Conservation (phyloP, 352 stramenopile genomes). For the Phytophthora cactorum region DNA sequence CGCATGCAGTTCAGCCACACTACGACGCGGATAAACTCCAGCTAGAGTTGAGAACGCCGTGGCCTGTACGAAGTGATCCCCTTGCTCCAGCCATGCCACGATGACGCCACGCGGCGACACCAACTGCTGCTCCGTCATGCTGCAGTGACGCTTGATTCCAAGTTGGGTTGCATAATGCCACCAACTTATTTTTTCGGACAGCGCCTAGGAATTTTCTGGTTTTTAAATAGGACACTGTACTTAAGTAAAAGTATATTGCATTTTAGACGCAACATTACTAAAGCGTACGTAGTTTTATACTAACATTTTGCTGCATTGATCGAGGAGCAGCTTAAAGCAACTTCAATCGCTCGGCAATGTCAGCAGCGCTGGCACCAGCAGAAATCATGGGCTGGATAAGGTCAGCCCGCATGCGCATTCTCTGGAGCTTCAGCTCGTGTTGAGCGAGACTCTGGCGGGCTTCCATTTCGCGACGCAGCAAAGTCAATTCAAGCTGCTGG, state of each 20-base stretch:
- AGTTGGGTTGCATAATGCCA: neutral
- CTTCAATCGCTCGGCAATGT: conserved; percentile 24
- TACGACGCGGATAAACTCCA: neutral
- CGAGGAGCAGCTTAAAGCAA: conserved; percentile 9
- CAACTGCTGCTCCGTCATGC: conserved; percentile 1
- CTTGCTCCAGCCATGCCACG: conserved; percentile 16
- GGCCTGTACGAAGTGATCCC: conserved; percentile 16
- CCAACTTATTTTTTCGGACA: no score
- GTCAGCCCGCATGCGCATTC: conserved; percentile 29
- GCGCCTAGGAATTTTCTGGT: no score
- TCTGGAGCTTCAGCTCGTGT: conserved; percentile 24
- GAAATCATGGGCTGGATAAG: conserved; percentile 30
- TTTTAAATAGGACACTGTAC: no score
- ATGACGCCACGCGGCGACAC: conserved; percentile 1
- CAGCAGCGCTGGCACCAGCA: conserved; percentile 12
- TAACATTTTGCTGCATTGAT: no score
- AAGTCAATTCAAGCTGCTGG: conserved; percentile 24
- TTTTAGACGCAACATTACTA: no score
- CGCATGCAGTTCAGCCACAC: neutral
- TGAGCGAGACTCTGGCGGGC: conserved; percentile 20
- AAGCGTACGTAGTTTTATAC: no score
- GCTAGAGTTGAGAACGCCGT: conserved; percentile 6
- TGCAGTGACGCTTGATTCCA: neutral
- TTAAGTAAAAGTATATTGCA: no score
- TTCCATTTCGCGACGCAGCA: conserved; percentile 35